phyloP scores from a whole-genome alignment of 2,329 filamentous ascomycete genomes.

The Trichoderma asperellum region DNA sequence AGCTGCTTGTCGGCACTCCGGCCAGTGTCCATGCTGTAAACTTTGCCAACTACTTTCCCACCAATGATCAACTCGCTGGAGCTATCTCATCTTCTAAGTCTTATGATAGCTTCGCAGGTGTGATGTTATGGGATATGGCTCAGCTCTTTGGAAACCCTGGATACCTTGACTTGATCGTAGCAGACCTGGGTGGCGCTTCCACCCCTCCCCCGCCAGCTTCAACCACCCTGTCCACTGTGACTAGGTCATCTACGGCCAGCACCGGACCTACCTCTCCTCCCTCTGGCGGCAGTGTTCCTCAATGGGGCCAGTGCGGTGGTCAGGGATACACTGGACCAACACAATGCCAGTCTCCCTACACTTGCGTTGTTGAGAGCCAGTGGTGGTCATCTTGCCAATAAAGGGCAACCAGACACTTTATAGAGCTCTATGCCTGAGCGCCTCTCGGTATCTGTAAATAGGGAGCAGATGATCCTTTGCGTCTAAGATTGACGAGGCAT shows the following conservation, averaged over 20 bases:
- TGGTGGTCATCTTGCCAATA: conserved; percentile 35
- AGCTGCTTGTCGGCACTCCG: conserved; percentile 64
- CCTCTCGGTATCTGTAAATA: background rate
- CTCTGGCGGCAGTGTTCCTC: conserved; percentile 28
- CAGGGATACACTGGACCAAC: conserved; percentile 34
- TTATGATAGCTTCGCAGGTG: conserved; percentile 65
- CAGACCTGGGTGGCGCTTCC: conserved; percentile 36
- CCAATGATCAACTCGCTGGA: conserved; percentile 48
- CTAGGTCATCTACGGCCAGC: conserved; percentile 6
- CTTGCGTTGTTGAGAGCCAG: conserved; percentile 28
- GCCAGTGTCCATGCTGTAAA: conserved; percentile 57
- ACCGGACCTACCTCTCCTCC: conserved; percentile 9
- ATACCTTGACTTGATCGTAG: conserved; percentile 54
- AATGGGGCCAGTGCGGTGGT: conserved; percentile 37
- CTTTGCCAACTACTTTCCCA: conserved; percentile 52
- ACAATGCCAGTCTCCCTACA: conserved; percentile 33
- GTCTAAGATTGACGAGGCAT: background rate
- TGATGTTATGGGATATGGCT: conserved; percentile 71
- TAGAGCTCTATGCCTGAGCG: background rate
- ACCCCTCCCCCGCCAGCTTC: conserved; percentile 6
- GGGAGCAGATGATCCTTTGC: background rate
- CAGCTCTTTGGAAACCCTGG: conserved; percentile 62
- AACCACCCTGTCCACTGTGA: conserved; percentile 11
- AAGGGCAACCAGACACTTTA: background rate
- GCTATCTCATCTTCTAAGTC: conserved; percentile 58